Percentiles rank a stretch among this genome's conserved stretches.
phyloP scores from a whole-genome alignment of 2,329 filamentous ascomycete species.

The Davidsoniella neocaledoniae region DNA sequence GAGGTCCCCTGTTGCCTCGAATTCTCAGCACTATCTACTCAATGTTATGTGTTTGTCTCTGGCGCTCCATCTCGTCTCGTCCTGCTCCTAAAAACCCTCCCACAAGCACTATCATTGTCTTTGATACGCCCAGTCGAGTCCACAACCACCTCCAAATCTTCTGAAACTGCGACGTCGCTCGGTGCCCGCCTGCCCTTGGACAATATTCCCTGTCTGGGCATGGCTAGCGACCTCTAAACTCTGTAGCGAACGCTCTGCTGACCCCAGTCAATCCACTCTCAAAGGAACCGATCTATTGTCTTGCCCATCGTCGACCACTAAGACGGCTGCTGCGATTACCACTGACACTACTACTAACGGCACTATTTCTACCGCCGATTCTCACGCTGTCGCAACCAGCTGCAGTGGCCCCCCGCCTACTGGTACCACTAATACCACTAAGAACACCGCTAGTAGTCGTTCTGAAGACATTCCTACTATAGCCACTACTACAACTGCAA shows the following conservation, averaged over 20 bases:
- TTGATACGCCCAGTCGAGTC: background rate
- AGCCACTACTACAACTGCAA: slow-evolving; percentile 1
- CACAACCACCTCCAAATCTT: background rate
- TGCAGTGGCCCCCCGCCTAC: slow-evolving; percentile 1
- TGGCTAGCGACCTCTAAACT: background rate
- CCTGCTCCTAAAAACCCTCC: no score
- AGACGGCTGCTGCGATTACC: background rate
- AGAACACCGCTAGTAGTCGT: no score
- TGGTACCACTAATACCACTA: background rate
- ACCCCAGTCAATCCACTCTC: slow-evolving; percentile 4
- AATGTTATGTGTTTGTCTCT: background rate
- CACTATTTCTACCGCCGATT: background rate
- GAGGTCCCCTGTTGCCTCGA: background rate
- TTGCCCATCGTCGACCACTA: slow-evolving; percentile 1
- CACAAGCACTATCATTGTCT: no score
- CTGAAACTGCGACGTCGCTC: background rate
- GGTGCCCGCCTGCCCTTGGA: background rate
- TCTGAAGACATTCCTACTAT: background rate
- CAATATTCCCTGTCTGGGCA: slow-evolving; percentile 3
- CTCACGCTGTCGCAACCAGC: no score
- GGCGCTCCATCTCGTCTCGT: no score
- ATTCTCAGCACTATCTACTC: background rate
- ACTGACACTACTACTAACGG: background rate
- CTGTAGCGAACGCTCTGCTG: slow-evolving; percentile 1
- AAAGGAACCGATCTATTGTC: slow-evolving; percentile 3